Conservation (phyloP, 768 basidiomycete species). For the Rhodotorula diobovata region DNA sequence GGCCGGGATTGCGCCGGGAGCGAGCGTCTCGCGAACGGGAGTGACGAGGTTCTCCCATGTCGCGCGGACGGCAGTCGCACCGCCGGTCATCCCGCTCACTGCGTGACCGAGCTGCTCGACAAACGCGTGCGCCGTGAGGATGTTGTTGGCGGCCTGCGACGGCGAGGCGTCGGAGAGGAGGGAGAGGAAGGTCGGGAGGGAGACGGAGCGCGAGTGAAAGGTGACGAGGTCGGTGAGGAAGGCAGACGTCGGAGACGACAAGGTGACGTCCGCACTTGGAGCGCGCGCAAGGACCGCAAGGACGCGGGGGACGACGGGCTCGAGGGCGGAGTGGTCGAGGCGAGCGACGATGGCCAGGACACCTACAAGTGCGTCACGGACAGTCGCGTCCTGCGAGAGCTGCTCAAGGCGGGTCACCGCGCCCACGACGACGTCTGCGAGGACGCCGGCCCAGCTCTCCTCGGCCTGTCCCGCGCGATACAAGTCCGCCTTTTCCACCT, state of each 20-base stretch:
- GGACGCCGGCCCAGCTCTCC: slow-evolving; percentile 21
- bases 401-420: neutral
- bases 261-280: neutral
- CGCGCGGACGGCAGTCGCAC: neutral
- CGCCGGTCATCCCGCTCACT: slow-evolving; percentile 2
- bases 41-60: slow-evolving; percentile 13
- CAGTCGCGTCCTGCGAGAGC: no score
- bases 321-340: slow-evolving; percentile 13
- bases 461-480: slow-evolving; percentile 9
- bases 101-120: neutral
- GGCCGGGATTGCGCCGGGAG: neutral
- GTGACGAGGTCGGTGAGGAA: slow-evolving; percentile 28
- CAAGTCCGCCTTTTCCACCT: slow-evolving; percentile 28
- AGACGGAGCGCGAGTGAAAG: slow-evolving; percentile 27
- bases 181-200: slow-evolving; percentile 19
- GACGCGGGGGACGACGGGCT: neutral
- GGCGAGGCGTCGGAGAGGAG: slow-evolving; percentile 21
- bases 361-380: slow-evolving; percentile 2
- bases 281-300: slow-evolving; percentile 7
- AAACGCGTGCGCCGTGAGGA: slow-evolving; percentile 16
- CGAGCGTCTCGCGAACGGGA: neutral
- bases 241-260: neutral
- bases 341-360: neutral
- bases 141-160: neutral
- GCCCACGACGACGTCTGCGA: slow-evolving; percentile 2